Percentiles rank a stretch among this genome's conserved stretches.
phyloP scores from a whole-genome alignment of 805 yeast species.

The Sugiyamaella chiloensis region DNA sequence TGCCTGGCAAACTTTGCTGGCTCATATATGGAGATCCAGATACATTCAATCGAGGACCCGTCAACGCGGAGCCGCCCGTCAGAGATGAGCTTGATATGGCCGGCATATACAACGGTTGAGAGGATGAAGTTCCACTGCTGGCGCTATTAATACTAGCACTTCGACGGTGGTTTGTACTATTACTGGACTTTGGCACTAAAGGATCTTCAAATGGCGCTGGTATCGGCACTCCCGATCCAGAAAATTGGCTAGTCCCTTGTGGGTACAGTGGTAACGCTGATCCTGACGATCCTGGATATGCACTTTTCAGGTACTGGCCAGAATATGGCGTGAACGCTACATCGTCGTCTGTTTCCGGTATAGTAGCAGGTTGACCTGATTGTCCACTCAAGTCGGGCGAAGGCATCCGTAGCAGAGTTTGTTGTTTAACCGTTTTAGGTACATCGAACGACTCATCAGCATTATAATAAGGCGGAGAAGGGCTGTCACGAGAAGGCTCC shows the following conservation, averaged over 20 bases:
- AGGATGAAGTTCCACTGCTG: constrained; percentile 14
- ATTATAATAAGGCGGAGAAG: constrained; percentile 8
- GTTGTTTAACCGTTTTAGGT: not conserved
- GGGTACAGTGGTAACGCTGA: constrained; percentile 4
- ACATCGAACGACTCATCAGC: constrained; percentile 3
- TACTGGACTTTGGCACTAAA: not conserved
- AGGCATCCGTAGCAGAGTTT: not conserved
- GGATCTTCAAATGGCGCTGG: constrained; percentile 4
- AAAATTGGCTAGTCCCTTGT: no score
- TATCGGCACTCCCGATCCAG: constrained; percentile 3
- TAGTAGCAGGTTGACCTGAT: not conserved
- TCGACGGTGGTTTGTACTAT: constrained; percentile 9
- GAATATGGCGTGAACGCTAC: not conserved
- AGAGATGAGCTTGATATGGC: not conserved
- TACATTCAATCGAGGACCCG: not conserved
- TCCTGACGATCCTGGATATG: not conserved
- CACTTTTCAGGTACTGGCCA: not conserved
- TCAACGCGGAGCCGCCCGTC: constrained; percentile 3
- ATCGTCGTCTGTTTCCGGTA: not conserved
- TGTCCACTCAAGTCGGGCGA: not conserved
- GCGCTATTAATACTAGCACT: constrained; percentile 14
- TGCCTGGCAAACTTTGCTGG: constrained; percentile 1
- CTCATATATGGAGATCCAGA: constrained; percentile 5
- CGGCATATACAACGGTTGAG: constrained; percentile 15
- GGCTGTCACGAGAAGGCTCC: not conserved